Evolutionary conservation across 75 land plant species (phyloP).

Genomic region (Adiantum capillusveneris): DNA sequence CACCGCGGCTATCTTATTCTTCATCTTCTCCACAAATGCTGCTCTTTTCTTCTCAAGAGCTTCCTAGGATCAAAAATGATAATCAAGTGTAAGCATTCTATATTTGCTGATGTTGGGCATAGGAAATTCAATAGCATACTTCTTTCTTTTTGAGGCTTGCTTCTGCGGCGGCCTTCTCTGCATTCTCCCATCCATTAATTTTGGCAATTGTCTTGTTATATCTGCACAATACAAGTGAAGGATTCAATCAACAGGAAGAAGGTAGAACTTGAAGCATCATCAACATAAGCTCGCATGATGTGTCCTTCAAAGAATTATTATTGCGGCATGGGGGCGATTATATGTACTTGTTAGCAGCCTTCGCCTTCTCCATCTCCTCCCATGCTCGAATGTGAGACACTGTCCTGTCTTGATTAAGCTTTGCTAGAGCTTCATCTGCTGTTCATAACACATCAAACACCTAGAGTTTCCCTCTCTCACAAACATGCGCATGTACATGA

Average conservation of each 20-base stretch:
- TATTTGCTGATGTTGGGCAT: too few species aligned
- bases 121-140: too few species aligned
- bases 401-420: conserved; percentile 58
- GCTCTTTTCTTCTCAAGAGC: conserved; percentile 26
- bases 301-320: too few species aligned
- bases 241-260: not conserved
- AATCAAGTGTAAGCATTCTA: too few species aligned
- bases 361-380: conserved; percentile 75
- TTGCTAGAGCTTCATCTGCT: conserved; percentile 52
- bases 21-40: conserved; percentile 28
- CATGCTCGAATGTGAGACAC: conserved; percentile 63
- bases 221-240: conserved; percentile 22
- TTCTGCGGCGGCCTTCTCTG: conserved; percentile 65
- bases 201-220: conserved; percentile 49
- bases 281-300: too few species aligned
- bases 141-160: conserved; percentile 56
- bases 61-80: too few species aligned
- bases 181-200: conserved; percentile 74
- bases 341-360: conserved; percentile 63
- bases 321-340: too few species aligned
- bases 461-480: too few species aligned
- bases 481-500: too few species aligned
- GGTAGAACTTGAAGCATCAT: not conserved
- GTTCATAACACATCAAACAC: too few species aligned
- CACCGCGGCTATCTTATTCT: conserved; percentile 19